Conservation (phyloP, 2,329 filamentous ascomycete species). For the Colletotrichum lindemuthianum region DNA sequence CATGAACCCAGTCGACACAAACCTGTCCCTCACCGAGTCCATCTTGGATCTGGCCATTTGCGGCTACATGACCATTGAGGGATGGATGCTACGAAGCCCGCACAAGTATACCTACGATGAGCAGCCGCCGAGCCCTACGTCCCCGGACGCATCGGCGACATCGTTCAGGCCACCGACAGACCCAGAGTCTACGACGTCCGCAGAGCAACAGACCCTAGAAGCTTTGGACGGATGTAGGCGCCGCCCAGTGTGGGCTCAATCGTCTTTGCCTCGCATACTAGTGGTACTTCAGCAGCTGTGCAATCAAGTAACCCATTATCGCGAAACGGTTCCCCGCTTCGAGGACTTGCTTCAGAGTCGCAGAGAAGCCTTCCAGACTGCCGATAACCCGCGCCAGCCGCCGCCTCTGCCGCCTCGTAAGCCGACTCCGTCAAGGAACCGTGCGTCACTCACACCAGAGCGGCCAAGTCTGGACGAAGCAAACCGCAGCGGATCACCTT, state of each 20-base stretch:
- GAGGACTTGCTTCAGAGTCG: constrained; percentile 75
- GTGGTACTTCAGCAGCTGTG: constrained; percentile 68
- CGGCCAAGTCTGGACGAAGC: constrained; percentile 54
- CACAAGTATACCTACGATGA: constrained; percentile 68
- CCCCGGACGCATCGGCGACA: constrained; percentile 40
- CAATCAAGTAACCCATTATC: constrained; percentile 71
- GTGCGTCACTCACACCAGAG: constrained; percentile 50
- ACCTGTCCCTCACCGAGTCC: constrained; percentile 85
- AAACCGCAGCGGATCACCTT: constrained; percentile 60
- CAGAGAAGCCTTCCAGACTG: constrained; percentile 71
- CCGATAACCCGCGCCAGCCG: constrained; percentile 54
- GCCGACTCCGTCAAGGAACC: constrained; percentile 36
- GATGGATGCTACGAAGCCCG: constrained; percentile 86
- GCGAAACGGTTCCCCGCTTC: constrained; percentile 74
- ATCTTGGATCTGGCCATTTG: constrained; percentile 86
- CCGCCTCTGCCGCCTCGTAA: constrained; percentile 41
- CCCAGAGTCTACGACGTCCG: constrained; percentile 50
- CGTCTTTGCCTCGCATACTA: constrained; percentile 64
- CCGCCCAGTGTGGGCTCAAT: constrained; percentile 62
- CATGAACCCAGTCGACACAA: constrained; percentile 89
- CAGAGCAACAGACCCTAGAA: constrained; percentile 56
- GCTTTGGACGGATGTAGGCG: constrained; percentile 62
- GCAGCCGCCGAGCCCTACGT: constrained; percentile 45
- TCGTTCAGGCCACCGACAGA: constrained; percentile 52
- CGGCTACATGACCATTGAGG: constrained; percentile 84